phyloP scores from a whole-genome alignment of 2,329 filamentous ascomycete genomes.

The Torrubiella hemipterigena region DNA sequence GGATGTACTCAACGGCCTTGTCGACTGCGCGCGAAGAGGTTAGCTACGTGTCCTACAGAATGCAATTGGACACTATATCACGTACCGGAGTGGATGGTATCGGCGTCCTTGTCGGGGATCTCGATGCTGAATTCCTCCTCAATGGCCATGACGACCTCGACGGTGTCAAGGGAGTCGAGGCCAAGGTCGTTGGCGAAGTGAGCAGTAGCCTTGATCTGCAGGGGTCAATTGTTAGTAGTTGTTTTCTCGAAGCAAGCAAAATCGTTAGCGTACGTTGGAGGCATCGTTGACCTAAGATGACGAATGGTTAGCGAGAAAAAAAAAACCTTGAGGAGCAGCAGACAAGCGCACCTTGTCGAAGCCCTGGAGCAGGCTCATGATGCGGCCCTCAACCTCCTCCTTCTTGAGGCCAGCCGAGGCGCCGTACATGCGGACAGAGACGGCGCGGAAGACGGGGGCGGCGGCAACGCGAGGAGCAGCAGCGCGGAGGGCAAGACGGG shows the following conservation, averaged over 20 bases:
- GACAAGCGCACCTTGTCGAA: slow-evolving; percentile 66
- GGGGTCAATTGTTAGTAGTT: slow-evolving; percentile 7
- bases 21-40: slow-evolving; percentile 47
- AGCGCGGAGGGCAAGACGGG: slow-evolving; percentile 48
- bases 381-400: slow-evolving; percentile 80
- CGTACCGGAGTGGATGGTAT: slow-evolving; percentile 87
- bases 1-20: slow-evolving; percentile 89
- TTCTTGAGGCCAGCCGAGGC: slow-evolving; percentile 66
- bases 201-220: slow-evolving; percentile 65
- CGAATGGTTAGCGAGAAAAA: slow-evolving; percentile 10
- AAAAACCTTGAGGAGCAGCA: slow-evolving; percentile 26
- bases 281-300: slow-evolving; percentile 52
- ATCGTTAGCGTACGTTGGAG: slow-evolving; percentile 47
- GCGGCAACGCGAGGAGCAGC: slow-evolving; percentile 44
- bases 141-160: slow-evolving; percentile 99
- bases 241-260: background rate
- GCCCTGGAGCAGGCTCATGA: slow-evolving; percentile 83
- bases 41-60: slow-evolving; percentile 4
- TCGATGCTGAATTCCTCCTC: slow-evolving; percentile 91
- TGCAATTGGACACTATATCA: slow-evolving; percentile 9
- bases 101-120: slow-evolving; percentile 95
- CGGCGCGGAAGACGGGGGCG: slow-evolving; percentile 51
- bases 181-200: slow-evolving; percentile 98
- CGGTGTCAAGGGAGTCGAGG: slow-evolving; percentile 92
- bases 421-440: slow-evolving; percentile 74